Evolutionary conservation across 805 yeast species (phyloP).

Genomic region (Metschnikowia bowlesiae): DNA sequence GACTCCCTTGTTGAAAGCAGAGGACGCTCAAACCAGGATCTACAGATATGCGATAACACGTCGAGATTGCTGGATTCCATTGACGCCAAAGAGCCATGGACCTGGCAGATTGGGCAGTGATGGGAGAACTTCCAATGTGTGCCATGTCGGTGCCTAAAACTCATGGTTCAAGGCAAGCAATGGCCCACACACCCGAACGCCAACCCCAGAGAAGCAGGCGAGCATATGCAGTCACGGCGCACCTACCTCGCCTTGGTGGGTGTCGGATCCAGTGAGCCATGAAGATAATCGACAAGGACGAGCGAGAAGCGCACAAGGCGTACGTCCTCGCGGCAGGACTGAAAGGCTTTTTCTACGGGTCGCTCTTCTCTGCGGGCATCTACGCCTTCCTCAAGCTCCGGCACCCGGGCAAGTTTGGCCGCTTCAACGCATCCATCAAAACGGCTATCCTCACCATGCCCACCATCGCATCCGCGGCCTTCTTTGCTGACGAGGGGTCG

Average conservation of each 20-base stretch:
- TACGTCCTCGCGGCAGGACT: constrained; percentile 34
- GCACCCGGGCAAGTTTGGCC: constrained; percentile 30
- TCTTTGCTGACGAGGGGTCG: constrained; percentile 44
- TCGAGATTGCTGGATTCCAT: no score
- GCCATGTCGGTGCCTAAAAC: no score
- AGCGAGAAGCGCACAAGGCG: constrained; percentile 36
- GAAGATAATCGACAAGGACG: constrained; percentile 37
- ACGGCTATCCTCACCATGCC: constrained; percentile 38
- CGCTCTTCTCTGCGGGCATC: constrained; percentile 27
- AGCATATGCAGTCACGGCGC: not conserved
- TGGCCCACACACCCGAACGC: no score
- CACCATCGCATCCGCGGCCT: constrained; percentile 33
- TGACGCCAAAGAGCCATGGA: no score
- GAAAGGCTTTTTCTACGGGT: constrained; percentile 37
- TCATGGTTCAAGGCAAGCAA: no score
- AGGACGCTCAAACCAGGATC: no score
- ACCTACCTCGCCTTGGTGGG: not conserved
- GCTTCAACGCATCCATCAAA: constrained; percentile 37
- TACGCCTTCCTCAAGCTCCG: constrained; percentile 29
- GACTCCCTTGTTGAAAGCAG: no score
- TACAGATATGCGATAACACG: no score
- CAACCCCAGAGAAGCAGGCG: no score
- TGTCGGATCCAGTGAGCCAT: constrained; percentile 14
- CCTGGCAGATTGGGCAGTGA: no score
- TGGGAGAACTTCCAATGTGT: no score